These are phyloP conservation scores for Fusarium xylarioides DNA, from an alignment of 2,329 filamentous ascomycete species.

Conservation along the genomic window DNA sequence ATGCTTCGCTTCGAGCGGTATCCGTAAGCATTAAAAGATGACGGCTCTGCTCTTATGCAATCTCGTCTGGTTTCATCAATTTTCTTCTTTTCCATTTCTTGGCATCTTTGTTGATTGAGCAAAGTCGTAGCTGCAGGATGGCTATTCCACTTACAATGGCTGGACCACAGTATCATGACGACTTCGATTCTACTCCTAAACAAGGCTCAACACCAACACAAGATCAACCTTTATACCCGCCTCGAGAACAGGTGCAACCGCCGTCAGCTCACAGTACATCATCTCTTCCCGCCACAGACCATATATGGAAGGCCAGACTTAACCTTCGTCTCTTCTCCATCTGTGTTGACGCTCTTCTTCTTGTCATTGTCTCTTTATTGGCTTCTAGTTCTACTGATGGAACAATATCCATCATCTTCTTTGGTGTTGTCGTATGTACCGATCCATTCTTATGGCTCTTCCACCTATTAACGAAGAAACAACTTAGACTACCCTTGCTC, in stretches of 20 bases:
- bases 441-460: accelerated
- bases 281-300: background rate
- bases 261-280: background rate
- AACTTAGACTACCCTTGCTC: background rate
- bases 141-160: background rate
- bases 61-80: background rate
- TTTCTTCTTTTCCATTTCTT: background rate
- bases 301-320: constrained; percentile 10
- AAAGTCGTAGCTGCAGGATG: background rate
- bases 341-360: constrained; percentile 13
- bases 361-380: constrained; percentile 5
- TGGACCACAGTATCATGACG: background rate
- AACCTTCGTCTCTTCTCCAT: constrained; percentile 26
- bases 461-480: background rate
- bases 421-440: constrained; percentile 14
- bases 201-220: background rate
- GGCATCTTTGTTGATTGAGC: background rate
- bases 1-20: background rate
- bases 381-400: background rate
- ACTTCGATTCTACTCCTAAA: background rate
- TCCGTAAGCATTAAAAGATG: background rate
- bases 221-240: background rate
- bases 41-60: background rate
- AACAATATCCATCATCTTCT: background rate
- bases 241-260: background rate